Evolutionary conservation across 1,284 basidiomycete species (phyloP), one percentile per base, ranked within the genome.

Genomic region (Phlebopus sp.): DNA sequence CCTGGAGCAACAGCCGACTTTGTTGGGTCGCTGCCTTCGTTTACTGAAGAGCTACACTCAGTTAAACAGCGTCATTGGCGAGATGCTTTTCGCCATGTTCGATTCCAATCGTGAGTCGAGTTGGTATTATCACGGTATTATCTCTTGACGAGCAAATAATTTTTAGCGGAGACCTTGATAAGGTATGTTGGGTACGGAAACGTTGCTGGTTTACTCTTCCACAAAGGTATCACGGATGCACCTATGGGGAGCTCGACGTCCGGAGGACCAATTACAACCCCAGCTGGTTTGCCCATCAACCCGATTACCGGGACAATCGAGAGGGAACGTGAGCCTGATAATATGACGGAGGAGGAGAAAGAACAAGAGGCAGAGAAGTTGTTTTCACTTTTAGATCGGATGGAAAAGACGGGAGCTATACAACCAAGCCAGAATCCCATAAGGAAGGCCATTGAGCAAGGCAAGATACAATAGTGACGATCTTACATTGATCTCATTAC

Each of bases 301-400:
- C 89, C 90, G 0, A 92, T 92, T 59, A 93, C 89, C 1, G 90
- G 86, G 15, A 79, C 79, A 14, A 74, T 72, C 14, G 71, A 79
- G 48, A 60, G 62, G 4, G 67, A 69, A 7, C 59, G 63, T 53
- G 52, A 71, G 62, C 47, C 64, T 32, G 41, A 67, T 17, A 78
- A 84, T 36, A 93, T 97, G 92, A 86, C 89, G 0, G 85, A 93
- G 17, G 92, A 93, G 61, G 92, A 97, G 73, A 94, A 93, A 66
- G 90, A 95, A 62, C 72, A 72, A 13, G 94, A 97, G 70, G 88
- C 92, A 38, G 93, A 96, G 70, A 86, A 85, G 60, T 71, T 97
- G 37, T 92, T 96, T 61, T 83, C 87, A 19, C 73, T 97, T 15
- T 97, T 97, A 62, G 90, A 96, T 54, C 74, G 92, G 42, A 73